Evolutionary conservation across 2,329 filamentous ascomycete genomes (phyloP).

Genomic region (Curvularia spicifera): DNA sequence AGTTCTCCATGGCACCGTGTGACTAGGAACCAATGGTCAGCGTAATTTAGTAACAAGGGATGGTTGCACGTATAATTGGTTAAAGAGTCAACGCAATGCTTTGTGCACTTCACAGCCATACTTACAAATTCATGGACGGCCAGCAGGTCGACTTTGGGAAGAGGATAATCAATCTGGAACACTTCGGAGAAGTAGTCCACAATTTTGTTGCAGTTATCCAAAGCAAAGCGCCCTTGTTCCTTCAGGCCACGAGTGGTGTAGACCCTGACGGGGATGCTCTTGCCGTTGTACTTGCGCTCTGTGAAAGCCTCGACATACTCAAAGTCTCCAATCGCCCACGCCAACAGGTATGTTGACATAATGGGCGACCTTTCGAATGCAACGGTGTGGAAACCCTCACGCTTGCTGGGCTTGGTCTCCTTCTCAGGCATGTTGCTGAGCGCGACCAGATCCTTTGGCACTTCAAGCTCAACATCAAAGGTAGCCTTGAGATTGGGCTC

Average conservation of each 20-base stretch:
- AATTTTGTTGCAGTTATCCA: conserved; percentile 89
- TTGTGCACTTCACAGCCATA: conserved; percentile 21
- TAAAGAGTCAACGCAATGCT: conserved; percentile 35
- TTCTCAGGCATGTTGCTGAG: conserved; percentile 96
- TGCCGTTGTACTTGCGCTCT: conserved; percentile 86
- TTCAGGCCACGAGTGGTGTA: conserved; percentile 96
- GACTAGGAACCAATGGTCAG: conserved; percentile 59
- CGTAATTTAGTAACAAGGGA: conserved; percentile 19
- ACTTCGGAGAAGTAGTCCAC: conserved; percentile 97
- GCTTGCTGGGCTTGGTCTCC: conserved; percentile 73
- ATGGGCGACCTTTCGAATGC: conserved; percentile 89
- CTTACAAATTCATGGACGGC: conserved; percentile 92
- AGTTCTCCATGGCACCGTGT: conserved; percentile 95
- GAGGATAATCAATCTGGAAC: conserved; percentile 84
- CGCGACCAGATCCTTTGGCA: conserved; percentile 85
- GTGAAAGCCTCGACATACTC: conserved; percentile 95
- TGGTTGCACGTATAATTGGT: conserved; percentile 52
- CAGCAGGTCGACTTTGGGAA: conserved; percentile 94
- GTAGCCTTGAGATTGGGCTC: conserved; percentile 97
- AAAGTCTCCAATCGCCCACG: conserved; percentile 96
- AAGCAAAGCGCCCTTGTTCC: conserved; percentile 85
- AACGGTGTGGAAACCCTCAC: conserved; percentile 74
- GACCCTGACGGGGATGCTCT: conserved; percentile 88
- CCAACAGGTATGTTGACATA: conserved; percentile 96
- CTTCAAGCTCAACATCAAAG: conserved; percentile 91